Base-by-base conservation (phyloP, 2,329 filamentous ascomycete genomes). In the Fusarium anguioides region DNA sequence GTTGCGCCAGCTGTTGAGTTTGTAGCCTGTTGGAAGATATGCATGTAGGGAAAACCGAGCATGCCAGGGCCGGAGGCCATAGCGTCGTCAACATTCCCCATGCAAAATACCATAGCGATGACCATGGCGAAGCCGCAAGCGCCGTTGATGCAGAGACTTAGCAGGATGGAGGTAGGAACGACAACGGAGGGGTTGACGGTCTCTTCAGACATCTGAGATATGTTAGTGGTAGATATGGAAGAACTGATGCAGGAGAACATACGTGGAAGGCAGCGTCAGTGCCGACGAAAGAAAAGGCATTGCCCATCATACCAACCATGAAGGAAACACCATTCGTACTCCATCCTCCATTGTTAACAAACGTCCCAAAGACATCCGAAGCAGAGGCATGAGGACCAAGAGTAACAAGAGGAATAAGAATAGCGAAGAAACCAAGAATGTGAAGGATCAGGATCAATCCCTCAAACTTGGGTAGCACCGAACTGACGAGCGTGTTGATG, bases 121-220 rank as follows among this genome's bases (percentile, higher is more conserved):
- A 87, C 70, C 78, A 88, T 85, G n/a, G 82, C 78, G 41, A 87
- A 84, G 0, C 86, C 87, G 1, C 86, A 75, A 0, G 79, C 68
- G 5, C 82, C 84, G 55, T 87, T 87, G 46, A 87, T 76, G 0
- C 80, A 60, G 0, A 87, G 77, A 5, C 80, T 81, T 4, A 78
- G 75, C 37, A 87, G 79, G 60, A 88, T 82, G 0, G 83, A 81
- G 8, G 78, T 78, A 1, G 86, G 86, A 1, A 88, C 79, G 1
- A 81, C 81, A 3, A 79, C 73, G 3, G 83, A 80, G 1, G 86
- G 82, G 50, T 86, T 80, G 7, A 77, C 69, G 6, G 83, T 80
- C 60, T 84, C 82, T 57, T 84, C 82, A 1, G 77, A 75, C 80
- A 83, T 80, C 77, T 81, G 68, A 0, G 1, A 2, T 4, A 3